Evolutionary conservation across 306 rosid genomes (phyloP).

Genomic region (Rubus parviflorus): DNA sequence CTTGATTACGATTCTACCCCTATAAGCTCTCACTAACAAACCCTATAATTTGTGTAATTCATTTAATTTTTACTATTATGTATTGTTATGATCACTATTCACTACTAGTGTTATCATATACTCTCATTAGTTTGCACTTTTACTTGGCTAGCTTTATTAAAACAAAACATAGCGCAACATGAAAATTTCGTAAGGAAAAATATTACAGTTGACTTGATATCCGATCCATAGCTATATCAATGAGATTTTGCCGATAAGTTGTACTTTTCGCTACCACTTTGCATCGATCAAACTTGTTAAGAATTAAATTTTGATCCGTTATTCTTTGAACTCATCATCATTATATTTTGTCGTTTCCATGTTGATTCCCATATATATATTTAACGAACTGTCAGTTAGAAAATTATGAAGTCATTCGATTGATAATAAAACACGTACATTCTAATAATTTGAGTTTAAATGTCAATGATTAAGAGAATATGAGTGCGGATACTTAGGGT

Average conservation of each 20-base stretch:
- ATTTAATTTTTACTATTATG: too few relatives aligned
- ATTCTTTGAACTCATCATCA: not conserved
- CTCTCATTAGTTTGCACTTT: not conserved
- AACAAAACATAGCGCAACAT: not conserved
- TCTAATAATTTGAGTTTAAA: too few relatives aligned
- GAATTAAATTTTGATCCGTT: not conserved
- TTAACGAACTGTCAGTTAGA: not conserved
- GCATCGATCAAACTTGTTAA: not conserved
- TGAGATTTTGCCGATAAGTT: not conserved
- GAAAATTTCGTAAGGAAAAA: not conserved
- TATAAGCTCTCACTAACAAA: not conserved
- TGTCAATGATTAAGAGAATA: too few relatives aligned
- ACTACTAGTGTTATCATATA: not conserved
- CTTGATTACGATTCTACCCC: not conserved
- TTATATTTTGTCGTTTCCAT: not conserved
- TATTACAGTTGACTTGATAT: too few relatives aligned
- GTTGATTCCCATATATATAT: not conserved
- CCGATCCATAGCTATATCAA: not conserved
- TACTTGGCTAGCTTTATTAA: not conserved
- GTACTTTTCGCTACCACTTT: not conserved
- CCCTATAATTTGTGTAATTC: not conserved
- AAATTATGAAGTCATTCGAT: not conserved
- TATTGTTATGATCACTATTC: too few relatives aligned
- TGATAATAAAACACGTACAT: not conserved
- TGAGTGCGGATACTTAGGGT: too few relatives aligned